Evolutionary conservation across 1,139 yeast genomes (phyloP), one percentile per base, ranked within the genome.

Genomic region (Lodderomyces elongisporus): DNA sequence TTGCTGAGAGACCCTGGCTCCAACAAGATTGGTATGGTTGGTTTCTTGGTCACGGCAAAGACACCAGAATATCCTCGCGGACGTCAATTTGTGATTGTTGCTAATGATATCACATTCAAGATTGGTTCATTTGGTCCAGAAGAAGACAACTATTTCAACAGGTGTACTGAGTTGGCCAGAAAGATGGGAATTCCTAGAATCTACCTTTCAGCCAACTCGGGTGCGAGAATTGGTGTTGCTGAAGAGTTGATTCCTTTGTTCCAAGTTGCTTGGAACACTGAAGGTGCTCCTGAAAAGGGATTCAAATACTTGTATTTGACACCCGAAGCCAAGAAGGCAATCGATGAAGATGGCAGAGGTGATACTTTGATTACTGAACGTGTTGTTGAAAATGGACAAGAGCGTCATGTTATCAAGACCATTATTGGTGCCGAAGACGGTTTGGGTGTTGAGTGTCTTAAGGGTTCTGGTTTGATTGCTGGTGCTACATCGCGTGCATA

Each of bases 101-200:
- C 98, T 34, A 91, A 91, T 56, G 98, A 91, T 60, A 93, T 91
- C 52, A 93, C 98, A 28, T 91, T 74, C 70, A 89, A 87, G 77
- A 91, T 91, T 63, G 98, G 98, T 60, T 91, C 98, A 1, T 91
- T 91, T 52, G 98, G 98, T 49, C 98, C 98, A n/a, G 82, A 77
- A 49, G 98, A 91, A 67, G 98, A 91, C 62, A 69, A 66, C 39
- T 91, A 80, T 68, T 91, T 91, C 72, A 76, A 85, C 69, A 80
- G 82, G 57, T 95, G 93, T 47, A 91, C 98, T 28, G 94, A 87
- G 51, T 73, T 81, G 46, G 96, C 97, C 17, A 78, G 96, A 64
- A 72, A 76, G 54, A 73, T 80, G 47, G 98, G 98, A 39, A 79
- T 93, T 48, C 98, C 98, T 54, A 75, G 98, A 66, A 77, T 91